Evolutionary conservation across 441 rosid genomes (phyloP), one percentile per base, ranked within the genome.

Genomic region (Manihot esculenta): DNA sequence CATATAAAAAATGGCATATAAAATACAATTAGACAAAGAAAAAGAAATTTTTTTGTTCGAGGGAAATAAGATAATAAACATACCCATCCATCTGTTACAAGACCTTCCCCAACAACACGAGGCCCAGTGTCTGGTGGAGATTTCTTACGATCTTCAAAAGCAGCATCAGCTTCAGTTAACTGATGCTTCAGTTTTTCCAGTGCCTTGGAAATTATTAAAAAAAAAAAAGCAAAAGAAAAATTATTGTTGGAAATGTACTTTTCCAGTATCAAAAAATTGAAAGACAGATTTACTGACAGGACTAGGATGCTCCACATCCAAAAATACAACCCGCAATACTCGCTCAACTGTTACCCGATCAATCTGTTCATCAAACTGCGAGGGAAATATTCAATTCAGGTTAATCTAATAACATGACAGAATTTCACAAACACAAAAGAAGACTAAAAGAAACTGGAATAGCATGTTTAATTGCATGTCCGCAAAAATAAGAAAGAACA

Each of bases 11-110:
- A 9, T n/a, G 27, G 27, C 3, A 17, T 41, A 55, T 33, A 53
- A 17, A 49, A 49, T 69, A 41, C 21, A 15, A 48, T 26, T 49
- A 55, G 68, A 65, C 21, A 41, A 20, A 30, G 17, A 26, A 7
- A 18, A 12, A 62, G 13, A 54, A 21, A 55, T 12, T 10, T 81
- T 24, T 41, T 20, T 3, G 0, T 12, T 18, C 6, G 30, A 8
- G 1, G 10, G 15, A 24, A 56, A 51, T 6, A 10, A n/a, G 30
- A 54, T 12, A 35, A 72, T 35, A 57, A 7, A 21, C 63, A 15
- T 74, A 88, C 93, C 92, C 94, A 89, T 86, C 87, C 90, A 76
- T 89, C 90, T 68, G 87, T 84, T 23, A 87, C 94, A 13, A 89
- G 89, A 66, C 92, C 94, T 87, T 85, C 92, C 59, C 87, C 86